Evolutionary conservation across 140 eudicot species (phyloP), one percentile per base, ranked within the genome.

Genomic region (Senecio squalidus): DNA sequence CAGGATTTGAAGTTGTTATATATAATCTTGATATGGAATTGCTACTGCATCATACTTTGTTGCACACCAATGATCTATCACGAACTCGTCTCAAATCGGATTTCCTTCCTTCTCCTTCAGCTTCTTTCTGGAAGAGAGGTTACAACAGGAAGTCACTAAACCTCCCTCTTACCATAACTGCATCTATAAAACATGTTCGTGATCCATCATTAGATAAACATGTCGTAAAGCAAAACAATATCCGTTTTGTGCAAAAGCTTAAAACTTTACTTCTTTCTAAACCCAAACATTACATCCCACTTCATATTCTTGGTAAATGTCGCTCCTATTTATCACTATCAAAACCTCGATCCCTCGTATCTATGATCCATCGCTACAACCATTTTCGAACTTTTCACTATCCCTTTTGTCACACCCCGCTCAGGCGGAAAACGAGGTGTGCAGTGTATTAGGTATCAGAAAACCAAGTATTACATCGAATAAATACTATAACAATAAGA

Each of bases 301-400:
- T 90, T 44, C 78, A 86, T 25, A 66, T 86, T 66, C 78, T 90
- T 2, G 74, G 70, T 34, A 86, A 83, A 77, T 91, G 98, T 47
- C 72, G 94, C 31, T 48, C 85, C n/a, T 91, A 83, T 66, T 45
- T 91, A 39, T 60, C 85, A 4, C 66, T 91, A 2, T 54, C 85
- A 17, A 91, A 79, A 68, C 86, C 94, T 4, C 84, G 84, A 22
- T 86, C 98, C 9, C 54, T 91, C 41, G 16, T 91, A n/a, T 46
- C 83, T 6, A 91, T 91, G 98, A 83, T 91, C 33, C 83, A 69
- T 24, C 88, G 98, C 31, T 86, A 86, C 98, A 1, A 79, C 96
- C 17, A 64, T 91, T 22, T 91, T 91, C 50, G 88, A 91, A 77
- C 80, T 91, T 47, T 91, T 91, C 62, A 64, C 77, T 13, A 78